Percentiles rank a stretch among this genome's conserved stretches.
phyloP scores from a whole-genome alignment of 78 protist species.

The Protostelium mycophagum region DNA sequence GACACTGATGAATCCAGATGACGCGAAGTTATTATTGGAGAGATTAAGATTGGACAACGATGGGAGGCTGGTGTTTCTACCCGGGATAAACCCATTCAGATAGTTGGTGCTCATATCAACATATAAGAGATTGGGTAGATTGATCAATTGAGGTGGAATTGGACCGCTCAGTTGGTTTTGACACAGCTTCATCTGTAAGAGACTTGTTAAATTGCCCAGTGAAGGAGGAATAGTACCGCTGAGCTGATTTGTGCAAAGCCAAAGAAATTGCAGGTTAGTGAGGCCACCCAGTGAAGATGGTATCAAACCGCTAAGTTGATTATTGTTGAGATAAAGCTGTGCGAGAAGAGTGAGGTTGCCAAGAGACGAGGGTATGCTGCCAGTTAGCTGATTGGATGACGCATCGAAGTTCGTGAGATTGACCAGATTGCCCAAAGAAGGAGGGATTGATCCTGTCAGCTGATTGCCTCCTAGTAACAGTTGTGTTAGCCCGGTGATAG shows the following conservation, averaged over 20 bases:
- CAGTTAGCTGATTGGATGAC: conserved; percentile 44
- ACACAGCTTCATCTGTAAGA: too few relatives aligned
- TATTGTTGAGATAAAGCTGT: conserved; percentile 46
- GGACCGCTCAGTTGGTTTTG: too few relatives aligned
- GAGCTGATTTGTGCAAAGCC: conserved; percentile 38
- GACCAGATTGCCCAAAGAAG: conserved; percentile 33
- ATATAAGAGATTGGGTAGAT: conserved; percentile 32
- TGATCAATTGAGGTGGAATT: conserved; percentile 15
- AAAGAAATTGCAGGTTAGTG: conserved; percentile 12
- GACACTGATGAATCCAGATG: background rate
- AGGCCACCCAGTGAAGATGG: conserved; percentile 23
- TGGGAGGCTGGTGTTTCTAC: conserved; percentile 21
- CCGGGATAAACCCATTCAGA: conserved; percentile 28
- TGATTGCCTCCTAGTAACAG: too few relatives aligned
- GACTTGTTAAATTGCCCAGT: too few relatives aligned
- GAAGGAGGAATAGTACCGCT: too few relatives aligned
- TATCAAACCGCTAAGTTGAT: conserved; percentile 27
- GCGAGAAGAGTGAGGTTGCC: conserved; percentile 20
- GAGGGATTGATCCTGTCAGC: too few relatives aligned
- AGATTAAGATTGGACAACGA: conserved; percentile 33
- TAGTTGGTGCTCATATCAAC: conserved; percentile 39
- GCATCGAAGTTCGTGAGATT: conserved; percentile 31
- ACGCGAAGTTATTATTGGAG: conserved; percentile 29
- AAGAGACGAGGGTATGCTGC: conserved; percentile 34
- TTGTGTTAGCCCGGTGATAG: too few relatives aligned